Base-by-base conservation (phyloP, 2,329 filamentous ascomycete species). In the Fusarium nygamai region DNA sequence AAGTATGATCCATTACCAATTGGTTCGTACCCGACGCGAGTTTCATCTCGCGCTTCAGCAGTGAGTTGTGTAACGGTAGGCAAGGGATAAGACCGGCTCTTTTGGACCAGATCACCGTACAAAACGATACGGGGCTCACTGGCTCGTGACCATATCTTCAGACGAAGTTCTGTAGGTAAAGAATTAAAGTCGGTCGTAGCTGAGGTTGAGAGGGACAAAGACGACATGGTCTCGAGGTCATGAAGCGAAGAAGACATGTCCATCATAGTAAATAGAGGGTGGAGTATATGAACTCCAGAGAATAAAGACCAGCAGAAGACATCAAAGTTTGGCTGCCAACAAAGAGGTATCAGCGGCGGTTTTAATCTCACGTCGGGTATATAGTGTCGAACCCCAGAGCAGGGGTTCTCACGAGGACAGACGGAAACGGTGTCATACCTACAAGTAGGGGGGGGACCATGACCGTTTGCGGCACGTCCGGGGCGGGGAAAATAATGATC, bases 131-230 rank as follows among this genome's bases (percentile, higher is more conserved):
- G 81, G 43, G 82, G 81, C 73, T 84, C 82, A 34, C 80, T 77
- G 39, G 81, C 81, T 70, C 77, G 80, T 34, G 77, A 79, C 82
- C 82, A 83, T 69, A 84, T 81, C 71, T 82, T 82, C 57, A 83
- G 78, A 33, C 82, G 82, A 54, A 84, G 78, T 72, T 84, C 82
- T 16, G 81, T 66, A 8, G 82, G 82, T 16, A 84, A 75, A 38
- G 76, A 78, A 53, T 68, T 59, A 59, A 83, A 82, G 64, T 61
- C 74, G 51, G 72, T 66, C 53, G 58, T 66, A 16, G 70, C n/a
- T 27, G 65, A 68, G n/a, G 68, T 61, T 39, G 72, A 66, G 34
- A 63, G 61, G 14, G 33, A 44, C 27, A 48, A 57, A 54, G 65
- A 59, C 22, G 58, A 44, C 24, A 61, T 67, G 27, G 65, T 48